A percentile compares a stretch with the other conserved stretches of the same genome.
Conservation (phyloP, 2,329 filamentous ascomycete species). For the Alternaria infectoria region DNA sequence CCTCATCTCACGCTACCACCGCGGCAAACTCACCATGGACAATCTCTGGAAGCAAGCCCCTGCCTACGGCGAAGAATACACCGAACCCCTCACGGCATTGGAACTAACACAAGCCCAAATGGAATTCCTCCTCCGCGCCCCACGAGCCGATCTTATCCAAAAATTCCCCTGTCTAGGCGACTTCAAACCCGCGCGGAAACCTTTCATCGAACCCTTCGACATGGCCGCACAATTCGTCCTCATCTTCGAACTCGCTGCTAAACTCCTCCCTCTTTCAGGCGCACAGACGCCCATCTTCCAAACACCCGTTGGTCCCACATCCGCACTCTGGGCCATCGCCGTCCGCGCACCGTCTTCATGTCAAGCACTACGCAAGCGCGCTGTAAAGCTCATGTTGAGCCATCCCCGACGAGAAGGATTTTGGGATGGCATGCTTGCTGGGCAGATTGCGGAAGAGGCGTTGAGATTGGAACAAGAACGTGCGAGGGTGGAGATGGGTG, state of each 20-base stretch:
- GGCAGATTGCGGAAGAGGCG: constrained; percentile 32
- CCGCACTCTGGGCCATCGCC: constrained; percentile 36
- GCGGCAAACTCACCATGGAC: constrained; percentile 9
- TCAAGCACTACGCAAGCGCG: constrained; percentile 27
- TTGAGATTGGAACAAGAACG: constrained; percentile 37
- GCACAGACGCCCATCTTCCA: constrained; percentile 33
- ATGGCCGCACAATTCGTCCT: constrained; percentile 15
- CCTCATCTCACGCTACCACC: constrained; percentile 14
- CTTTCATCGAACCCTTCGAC: constrained; percentile 25
- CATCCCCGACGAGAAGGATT: constrained; percentile 55
- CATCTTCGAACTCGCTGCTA: constrained; percentile 25
- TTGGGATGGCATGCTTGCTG: constrained; percentile 69
- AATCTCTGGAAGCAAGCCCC: constrained; percentile 6
- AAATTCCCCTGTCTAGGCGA: constrained; percentile 15
- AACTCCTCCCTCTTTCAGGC: constrained; percentile 12
- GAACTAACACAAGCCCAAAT: constrained; percentile 19
- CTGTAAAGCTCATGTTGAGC: constrained; percentile 32
- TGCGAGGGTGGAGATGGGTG: constrained; percentile 17
- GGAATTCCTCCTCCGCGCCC: constrained; percentile 20
- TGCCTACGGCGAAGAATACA: not conserved
- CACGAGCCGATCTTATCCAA: constrained; percentile 12
- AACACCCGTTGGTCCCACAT: constrained; percentile 28
- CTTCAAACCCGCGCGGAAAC: constrained; percentile 12
- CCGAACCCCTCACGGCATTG: constrained; percentile 9
- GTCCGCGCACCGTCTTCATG: constrained; percentile 27